Conservation (phyloP, 306 rosid species). For the Prosopis cineraria region DNA sequence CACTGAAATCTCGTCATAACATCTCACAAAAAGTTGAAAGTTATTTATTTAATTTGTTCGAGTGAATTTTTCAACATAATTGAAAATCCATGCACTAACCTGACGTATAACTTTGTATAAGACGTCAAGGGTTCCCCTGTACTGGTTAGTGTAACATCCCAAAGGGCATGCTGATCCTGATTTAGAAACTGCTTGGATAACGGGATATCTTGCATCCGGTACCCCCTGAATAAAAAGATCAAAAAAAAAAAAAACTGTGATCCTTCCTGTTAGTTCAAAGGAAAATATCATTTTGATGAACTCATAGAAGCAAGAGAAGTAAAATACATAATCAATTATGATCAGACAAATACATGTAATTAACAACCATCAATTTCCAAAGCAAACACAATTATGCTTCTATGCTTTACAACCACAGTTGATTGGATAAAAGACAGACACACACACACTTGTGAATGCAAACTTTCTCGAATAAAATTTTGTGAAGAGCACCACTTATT, state of each 20-base stretch:
- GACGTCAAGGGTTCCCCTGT: slow-evolving; percentile 85
- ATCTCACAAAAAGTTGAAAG: background rate
- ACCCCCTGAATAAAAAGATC: slow-evolving; percentile 46
- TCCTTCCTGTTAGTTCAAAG: background rate
- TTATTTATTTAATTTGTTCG: background rate
- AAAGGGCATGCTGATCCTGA: slow-evolving; percentile 49
- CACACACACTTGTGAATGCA: background rate
- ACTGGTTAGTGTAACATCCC: slow-evolving; percentile 44
- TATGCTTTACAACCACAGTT: background rate
- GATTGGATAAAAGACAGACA: background rate
- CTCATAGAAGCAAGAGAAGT: background rate
- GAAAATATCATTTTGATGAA: background rate
- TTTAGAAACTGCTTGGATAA: slow-evolving; percentile 41
- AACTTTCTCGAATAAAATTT: background rate
- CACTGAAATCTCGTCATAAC: background rate
- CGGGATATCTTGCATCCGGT: slow-evolving; percentile 47
- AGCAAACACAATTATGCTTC: background rate
- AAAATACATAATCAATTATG: background rate
- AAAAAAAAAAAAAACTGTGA: background rate
- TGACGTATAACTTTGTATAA: slow-evolving; percentile 73
- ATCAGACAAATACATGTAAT: background rate
- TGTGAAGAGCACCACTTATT: background rate
- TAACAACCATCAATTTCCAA: background rate
- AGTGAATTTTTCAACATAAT: slow-evolving; percentile 6
- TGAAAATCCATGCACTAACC: slow-evolving; percentile 52